Evolutionary conservation across 2,329 filamentous ascomycete genomes (phyloP).

Genomic region (Raffaelea arxii): DNA sequence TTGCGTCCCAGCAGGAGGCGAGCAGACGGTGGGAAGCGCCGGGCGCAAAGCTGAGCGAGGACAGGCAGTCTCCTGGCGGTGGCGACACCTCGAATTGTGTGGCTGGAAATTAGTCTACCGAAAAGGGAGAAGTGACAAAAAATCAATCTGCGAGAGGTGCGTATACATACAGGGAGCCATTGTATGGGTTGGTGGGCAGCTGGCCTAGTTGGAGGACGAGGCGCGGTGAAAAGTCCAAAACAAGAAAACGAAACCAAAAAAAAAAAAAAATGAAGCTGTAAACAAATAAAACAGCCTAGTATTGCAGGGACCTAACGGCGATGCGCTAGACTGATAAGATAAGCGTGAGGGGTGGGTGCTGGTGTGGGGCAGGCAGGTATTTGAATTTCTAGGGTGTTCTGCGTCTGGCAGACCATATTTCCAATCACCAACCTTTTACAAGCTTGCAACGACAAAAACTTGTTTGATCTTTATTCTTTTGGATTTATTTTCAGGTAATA

Average conservation of each 20-base stretch:
- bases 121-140: not conserved
- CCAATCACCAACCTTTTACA: not conserved
- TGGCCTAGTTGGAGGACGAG: not conserved
- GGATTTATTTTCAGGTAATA: not conserved
- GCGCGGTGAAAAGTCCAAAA: not conserved
- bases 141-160: not conserved
- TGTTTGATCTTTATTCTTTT: not conserved
- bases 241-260: not conserved
- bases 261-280: constrained; percentile 4
- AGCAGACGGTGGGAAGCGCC: constrained; percentile 64
- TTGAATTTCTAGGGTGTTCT: no score
- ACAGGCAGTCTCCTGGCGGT: constrained; percentile 79
- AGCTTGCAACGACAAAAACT: not conserved
- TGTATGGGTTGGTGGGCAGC: not conserved
- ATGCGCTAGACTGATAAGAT: constrained; percentile 13
- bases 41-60: constrained; percentile 76
- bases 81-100: constrained; percentile 61
- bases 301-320: not conserved
- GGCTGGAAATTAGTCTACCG: no score
- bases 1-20: constrained; percentile 92
- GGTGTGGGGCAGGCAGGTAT: no score
- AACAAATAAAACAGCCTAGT: constrained; percentile 4
- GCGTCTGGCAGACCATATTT: not conserved
- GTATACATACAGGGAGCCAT: constrained; percentile 12
- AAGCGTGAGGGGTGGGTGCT: constrained; percentile 10